phyloP scores from a whole-genome alignment of 1,284 basidiomycete species.

The Phellinidium pouzarii region DNA sequence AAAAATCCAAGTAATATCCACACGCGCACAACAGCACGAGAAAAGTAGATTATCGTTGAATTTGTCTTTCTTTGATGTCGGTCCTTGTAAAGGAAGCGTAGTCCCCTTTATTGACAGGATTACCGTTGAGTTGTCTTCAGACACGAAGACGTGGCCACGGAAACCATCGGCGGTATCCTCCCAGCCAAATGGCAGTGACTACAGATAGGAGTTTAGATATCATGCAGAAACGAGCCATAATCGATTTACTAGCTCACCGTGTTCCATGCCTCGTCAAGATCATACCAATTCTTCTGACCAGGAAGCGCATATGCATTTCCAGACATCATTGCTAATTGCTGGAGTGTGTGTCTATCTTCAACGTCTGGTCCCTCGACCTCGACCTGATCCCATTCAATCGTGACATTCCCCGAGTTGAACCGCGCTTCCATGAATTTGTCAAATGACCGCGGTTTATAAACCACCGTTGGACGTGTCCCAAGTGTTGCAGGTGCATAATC shows the following conservation, averaged over 20 bases:
- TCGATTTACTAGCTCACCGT: conserved; percentile 40
- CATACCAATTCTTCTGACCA: conserved; percentile 74
- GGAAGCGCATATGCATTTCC: conserved; percentile 83
- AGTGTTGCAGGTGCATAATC: conserved; percentile 1
- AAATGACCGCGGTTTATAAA: conserved; percentile 54
- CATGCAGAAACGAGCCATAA: not conserved
- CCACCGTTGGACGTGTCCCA: conserved; percentile 41
- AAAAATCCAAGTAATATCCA: conserved; percentile 80
- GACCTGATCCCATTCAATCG: conserved; percentile 50
- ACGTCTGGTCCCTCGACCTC: conserved; percentile 64
- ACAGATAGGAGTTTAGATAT: conserved; percentile 3
- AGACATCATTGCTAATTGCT: conserved; percentile 84
- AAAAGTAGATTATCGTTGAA: conserved; percentile 96
- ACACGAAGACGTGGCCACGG: conserved; percentile 84
- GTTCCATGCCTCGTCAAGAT: conserved; percentile 72
- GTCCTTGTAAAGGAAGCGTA: conserved; percentile 54
- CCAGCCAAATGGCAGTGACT: conserved; percentile 93
- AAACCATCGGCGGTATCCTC: conserved; percentile 76
- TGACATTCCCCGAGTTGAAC: conserved; percentile 32
- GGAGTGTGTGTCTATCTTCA: conserved; percentile 74
- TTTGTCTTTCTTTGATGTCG: conserved; percentile 89
- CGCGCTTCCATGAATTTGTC: conserved; percentile 46
- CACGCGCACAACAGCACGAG: conserved; percentile 94
- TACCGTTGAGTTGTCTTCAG: conserved; percentile 76
- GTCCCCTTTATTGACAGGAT: conserved; percentile 96